Base-by-base conservation (phyloP, 306 rosid species). In the Adenanthera pavonina region DNA sequence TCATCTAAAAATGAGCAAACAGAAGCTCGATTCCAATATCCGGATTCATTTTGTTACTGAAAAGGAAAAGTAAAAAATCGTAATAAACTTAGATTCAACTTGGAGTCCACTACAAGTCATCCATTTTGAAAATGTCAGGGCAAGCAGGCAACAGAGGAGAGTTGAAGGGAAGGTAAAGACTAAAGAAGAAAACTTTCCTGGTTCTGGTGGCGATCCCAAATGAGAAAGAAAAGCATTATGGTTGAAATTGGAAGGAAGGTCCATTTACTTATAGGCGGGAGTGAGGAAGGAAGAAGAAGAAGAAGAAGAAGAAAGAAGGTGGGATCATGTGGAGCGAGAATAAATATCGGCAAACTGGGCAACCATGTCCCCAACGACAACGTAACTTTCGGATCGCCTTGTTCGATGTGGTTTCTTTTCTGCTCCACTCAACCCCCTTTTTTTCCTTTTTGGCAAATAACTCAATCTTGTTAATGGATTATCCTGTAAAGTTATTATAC, bases 351-450 rank as follows among this genome's bases (percentile, higher is more conserved):
- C 41, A 52, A 25, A 46, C 36, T 20, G 48, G 7, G 59, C 57
- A 57, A 76, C 15, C 80, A 80, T 80, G 80, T 81, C 41, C 75
- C 48, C 65, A 57, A 75, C 52, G 79, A 71, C 78, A 62, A 78
- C 87, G 79, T 17, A 76, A 48, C 47, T 84, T 82, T 40, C 82
- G 91, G 89, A 86, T 83, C 87, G 64, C 64, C 82, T 49, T 69
- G 56, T 43, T 12, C 34, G 40, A 13, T 6, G 53, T 47, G 60
- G 17, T 76, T 85, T 77, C 75, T 7, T 69, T 68, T 48, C 52
- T 47, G 34, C 51, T 78, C 13, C 54, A 15, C 79, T 78, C 68
- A n/a, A 30, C 40, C 38, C 41, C 13, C 3, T 60, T 60, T 12
- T 60, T 30, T 12, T 60, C 14, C 13, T 33, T 57, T 59, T 59